These are phyloP conservation scores for Pyrrhoderma noxium DNA, from an alignment of 1,284 basidiomycete species.

Conservation along the genomic window DNA sequence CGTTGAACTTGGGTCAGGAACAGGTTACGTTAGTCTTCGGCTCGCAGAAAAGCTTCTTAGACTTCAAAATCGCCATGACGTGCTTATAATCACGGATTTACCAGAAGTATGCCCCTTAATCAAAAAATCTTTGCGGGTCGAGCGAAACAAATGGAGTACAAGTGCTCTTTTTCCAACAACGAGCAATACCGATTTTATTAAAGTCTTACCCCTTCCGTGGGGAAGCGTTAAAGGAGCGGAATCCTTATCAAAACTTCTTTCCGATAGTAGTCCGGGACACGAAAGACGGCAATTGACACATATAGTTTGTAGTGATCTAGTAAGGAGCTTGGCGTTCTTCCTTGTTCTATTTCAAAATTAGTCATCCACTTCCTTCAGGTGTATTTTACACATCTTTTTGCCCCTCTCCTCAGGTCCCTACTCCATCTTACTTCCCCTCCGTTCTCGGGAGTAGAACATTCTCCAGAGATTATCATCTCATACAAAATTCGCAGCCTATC, in stretches of 20 bases:
- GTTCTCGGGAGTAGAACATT: slow-evolving; percentile 23
- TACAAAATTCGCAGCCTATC: slow-evolving; percentile 73
- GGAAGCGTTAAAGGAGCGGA: slow-evolving; percentile 41
- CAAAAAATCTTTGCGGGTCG: slow-evolving; percentile 38
- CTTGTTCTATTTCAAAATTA: neutral
- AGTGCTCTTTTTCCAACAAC: neutral
- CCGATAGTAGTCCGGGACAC: slow-evolving; percentile 7
- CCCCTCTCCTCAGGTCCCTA: slow-evolving; percentile 61
- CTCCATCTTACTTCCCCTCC: slow-evolving; percentile 55
- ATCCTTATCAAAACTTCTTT: slow-evolving; percentile 35
- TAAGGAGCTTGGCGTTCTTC: slow-evolving; percentile 31
- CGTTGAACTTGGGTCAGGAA: slow-evolving; percentile 69
- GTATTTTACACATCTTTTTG: slow-evolving; percentile 69
- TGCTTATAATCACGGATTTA: slow-evolving; percentile 62
- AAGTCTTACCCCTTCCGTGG: slow-evolving; percentile 59
- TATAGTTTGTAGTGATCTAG: slow-evolving; percentile 70
- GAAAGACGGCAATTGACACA: slow-evolving; percentile 37
- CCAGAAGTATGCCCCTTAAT: slow-evolving; percentile 61
- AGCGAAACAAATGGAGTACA: slow-evolving; percentile 15
- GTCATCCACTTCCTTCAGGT: slow-evolving; percentile 35
- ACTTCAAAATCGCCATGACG: slow-evolving; percentile 23
- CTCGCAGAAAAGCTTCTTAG: slow-evolving; percentile 31
- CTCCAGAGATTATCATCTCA: slow-evolving; percentile 45
- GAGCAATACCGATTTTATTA: slow-evolving; percentile 19
- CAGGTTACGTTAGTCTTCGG: slow-evolving; percentile 51